Evolutionary conservation across 495 filamentous ascomycete species (phyloP), one percentile per base, ranked within the genome.

Genomic region (Peziza echinospora): DNA sequence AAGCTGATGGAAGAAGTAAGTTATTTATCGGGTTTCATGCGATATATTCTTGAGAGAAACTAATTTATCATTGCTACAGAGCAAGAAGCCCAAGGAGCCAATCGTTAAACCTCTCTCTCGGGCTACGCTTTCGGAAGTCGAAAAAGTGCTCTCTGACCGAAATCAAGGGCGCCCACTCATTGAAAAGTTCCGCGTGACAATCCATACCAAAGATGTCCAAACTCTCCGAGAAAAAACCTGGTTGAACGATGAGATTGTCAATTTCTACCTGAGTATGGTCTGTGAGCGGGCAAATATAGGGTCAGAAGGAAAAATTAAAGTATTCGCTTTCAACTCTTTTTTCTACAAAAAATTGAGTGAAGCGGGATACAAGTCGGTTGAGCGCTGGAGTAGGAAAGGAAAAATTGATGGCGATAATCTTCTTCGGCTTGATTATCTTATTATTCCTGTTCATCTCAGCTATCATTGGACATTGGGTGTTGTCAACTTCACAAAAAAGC

Each of bases 161-260:
- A 17, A 24, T 10, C n/a, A 21, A 21, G 17, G 45, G 7, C 16
- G 17, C 8, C 5, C 21, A 41, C 0, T 17, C 9, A 25, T 40
- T n/a, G 26, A 47, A 21, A 17, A 41, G 7, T 21, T 21, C 21
- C 11, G 25, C 8, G 16, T 40, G 8, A 16, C 9, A 10, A 3
- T 17, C 8, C 11, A 37, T 22, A 41, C 13, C 17, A 13, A 42
- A 41, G 45, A 47, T 5, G 23, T 41, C 13, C n/a, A 16, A 22
- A 28, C 8, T 11, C 6, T 37, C 8, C 40, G 24, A 1, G 13
- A 39, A 4, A 42, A 26, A 19, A 16, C 24, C 19, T 60, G 57
- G 57, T 45, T 59, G 10, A 59, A 60, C 19, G 57, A 60, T 26
- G 48, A 59, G 21, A 46, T 51, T 24, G 56, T 60, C 26, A 48